Evolutionary conservation across 371 early-diverging fungal genomes (phyloP), one percentile per base, ranked within the genome.

Genomic region (Lichtheimia ramosa): DNA sequence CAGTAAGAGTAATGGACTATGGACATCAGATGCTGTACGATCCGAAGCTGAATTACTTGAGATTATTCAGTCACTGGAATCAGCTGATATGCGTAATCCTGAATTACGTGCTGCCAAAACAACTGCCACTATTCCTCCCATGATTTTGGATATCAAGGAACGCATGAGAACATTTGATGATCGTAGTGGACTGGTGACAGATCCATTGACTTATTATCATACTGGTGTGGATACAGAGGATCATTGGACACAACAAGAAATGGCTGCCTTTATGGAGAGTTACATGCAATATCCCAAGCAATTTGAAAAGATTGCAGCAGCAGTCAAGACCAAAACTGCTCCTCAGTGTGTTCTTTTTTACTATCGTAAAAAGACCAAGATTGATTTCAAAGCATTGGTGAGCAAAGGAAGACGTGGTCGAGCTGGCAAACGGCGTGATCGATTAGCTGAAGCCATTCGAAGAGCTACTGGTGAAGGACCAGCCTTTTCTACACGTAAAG

Each of bases 331-430:
- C 61, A 97, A 97, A 75, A 85, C 89, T 0, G 84, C 90, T 7
- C 75, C 85, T 18, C 94, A 95, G 60, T 95, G 95, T 64, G 93
- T 96, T 5, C 65, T 90, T 39, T 93, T 93, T 52, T 97, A 95
- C 68, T 97, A 97, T 70, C 90, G 94, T 23, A 92, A 93, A 61
- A 95, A 96, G 77, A 85, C 83, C 51, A 88, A 91, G 66, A 83
- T 92, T 39, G 86, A 87, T 43, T 89, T 96, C 62, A 96, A 96
- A 75, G 86, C 83, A 0, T 65, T 94, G 58, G 71, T 80, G 59
- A 75, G 72, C 42, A 78, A 79, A 54, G 82, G 83, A 7, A 69
- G 83, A 10, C 73, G 84, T 14, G 79, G 83, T 15, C 83, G 79
- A 48, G 59, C 66, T 1, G 69, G 61, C 10, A 77, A 73, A 39